Evolutionary conservation across 2,329 filamentous ascomycete genomes (phyloP), one percentile per base, ranked within the genome.

Genomic region (Sporothrix inflata): DNA sequence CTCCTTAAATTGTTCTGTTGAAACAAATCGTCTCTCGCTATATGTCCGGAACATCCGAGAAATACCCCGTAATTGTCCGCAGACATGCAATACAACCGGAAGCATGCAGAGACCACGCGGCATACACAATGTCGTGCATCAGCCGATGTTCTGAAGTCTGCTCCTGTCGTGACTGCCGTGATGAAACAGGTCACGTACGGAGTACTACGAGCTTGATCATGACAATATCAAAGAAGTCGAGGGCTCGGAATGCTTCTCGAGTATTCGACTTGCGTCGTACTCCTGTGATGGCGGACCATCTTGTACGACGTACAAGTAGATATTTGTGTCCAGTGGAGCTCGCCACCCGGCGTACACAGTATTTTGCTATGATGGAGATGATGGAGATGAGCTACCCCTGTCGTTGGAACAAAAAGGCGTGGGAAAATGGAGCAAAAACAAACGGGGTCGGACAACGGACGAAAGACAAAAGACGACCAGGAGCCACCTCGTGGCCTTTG

Each of bases 401-500:
- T 24, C 60, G 21, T 65, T n/a, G 38, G 12, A 27, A 65, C 12
- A 45, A 21, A 55, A 71, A 42, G 8, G 42, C 16, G 55, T n/a
- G 69, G 27, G 42, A 42, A 42, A 42, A 42, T 27, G 57, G 55
- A 42, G 42, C 57, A 42, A 24, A 24, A 45, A 24, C n/a, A 12
- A 16, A 65, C 45, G 11, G 21, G 19, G 21, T 42, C 38, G 12
- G 21, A 24, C 38, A 45, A 11, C 5, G 14, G 38, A 27, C 19
- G 19, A 61, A 40, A 61, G 11, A 12, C 57, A 24, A 61, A 14
- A 40, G 34, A 14, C 34, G 34, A 40, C 53, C 27, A 21, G 7
- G 34, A 60, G n/a, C 16, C 8, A 45, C 60, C 38, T 65, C 21
- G 21, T 65, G 38, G 38, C 24, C 60, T 65, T 65, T 45, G 60